phyloP scores from a whole-genome alignment of 441 rosid species.

The Adansonia rubrostipa region DNA sequence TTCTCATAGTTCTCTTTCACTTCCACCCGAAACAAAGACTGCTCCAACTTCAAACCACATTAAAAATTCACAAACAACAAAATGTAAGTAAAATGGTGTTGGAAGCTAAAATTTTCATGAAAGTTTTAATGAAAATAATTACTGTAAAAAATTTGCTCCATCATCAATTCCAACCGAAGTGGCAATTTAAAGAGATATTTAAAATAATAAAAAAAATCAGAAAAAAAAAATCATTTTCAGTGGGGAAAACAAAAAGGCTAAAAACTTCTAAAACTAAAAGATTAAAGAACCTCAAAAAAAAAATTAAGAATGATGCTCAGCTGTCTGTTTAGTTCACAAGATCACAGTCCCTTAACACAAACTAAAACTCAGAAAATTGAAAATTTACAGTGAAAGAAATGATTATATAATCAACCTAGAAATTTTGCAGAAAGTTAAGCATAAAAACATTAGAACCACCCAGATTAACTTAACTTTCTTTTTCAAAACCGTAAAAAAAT shows the following conservation, averaged over 20 bases:
- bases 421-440: neutral
- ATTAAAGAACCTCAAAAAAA: neutral
- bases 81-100: neutral
- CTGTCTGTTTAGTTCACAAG: slow-evolving; percentile 1
- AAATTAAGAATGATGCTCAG: neutral
- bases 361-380: neutral
- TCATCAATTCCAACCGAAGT: neutral
- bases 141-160: neutral
- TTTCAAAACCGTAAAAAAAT: neutral
- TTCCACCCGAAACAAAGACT: neutral
- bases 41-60: neutral
- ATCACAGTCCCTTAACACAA: slow-evolving; percentile 11
- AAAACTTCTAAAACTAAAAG: too few relatives aligned
- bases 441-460: neutral
- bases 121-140: neutral
- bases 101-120: neutral
- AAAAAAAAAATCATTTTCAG: neutral
- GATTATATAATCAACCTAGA: slow-evolving; percentile 10
- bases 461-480: neutral
- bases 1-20: neutral
- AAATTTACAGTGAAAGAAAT: neutral
- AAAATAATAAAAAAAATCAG: neutral
- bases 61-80: slow-evolving; percentile 6
- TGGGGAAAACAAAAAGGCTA: too few relatives aligned
- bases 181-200: neutral